Evolutionary conservation across 106 monocot genomes (phyloP), one percentile per base, ranked within the genome.

Genomic region (Gastrodia elata): DNA sequence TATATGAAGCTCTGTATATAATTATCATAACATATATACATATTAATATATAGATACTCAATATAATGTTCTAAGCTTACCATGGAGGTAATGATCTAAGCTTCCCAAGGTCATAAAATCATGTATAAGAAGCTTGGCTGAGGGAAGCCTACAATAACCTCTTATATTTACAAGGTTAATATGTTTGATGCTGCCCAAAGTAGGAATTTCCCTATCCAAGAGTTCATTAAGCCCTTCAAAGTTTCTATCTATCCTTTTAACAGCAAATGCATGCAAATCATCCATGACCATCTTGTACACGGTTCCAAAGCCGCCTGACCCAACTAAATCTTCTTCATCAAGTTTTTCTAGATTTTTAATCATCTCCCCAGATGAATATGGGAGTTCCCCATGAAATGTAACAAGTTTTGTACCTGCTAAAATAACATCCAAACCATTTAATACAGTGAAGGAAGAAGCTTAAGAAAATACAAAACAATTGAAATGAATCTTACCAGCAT

Each of bases 271-370:
- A 38, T 39, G 77, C 71, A 69, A 81, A 80, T 97, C 96, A 81
- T 90, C 92, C 96, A 97, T 92, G 38, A 80, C 77, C 86, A 97
- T 84, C 65, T 90, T 97, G 74, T 92, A 97, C 30, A 97, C 90
- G 10, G 90, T 92, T 64, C 96, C 96, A 42, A 92, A 90, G 13
- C 90, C 96, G 8, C 96, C 96, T 3, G 90, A 97, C 7, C 96
- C 96, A 48, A 97, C 68, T 18, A 90, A 58, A 72, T 92, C 88
- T 16, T 84, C 86, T 88, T 97, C 92, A 76, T 88, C 86, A 58
- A 97, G 92, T 57, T 82, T 49, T 71, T 97, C 90, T 26, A 97
- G 75, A 70, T 75, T 92, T 71, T 84, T 88, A 36, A 90, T 83
- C 39, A 90, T 84, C 68, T 90, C 90, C 43, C 49, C 59, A 4